Percentiles rank a stretch among this genome's conserved stretches.
These are phyloP conservation scores for Gigaspora rosea DNA, from an alignment of 192 early-diverging fungal species.

Conservation along the genomic window DNA sequence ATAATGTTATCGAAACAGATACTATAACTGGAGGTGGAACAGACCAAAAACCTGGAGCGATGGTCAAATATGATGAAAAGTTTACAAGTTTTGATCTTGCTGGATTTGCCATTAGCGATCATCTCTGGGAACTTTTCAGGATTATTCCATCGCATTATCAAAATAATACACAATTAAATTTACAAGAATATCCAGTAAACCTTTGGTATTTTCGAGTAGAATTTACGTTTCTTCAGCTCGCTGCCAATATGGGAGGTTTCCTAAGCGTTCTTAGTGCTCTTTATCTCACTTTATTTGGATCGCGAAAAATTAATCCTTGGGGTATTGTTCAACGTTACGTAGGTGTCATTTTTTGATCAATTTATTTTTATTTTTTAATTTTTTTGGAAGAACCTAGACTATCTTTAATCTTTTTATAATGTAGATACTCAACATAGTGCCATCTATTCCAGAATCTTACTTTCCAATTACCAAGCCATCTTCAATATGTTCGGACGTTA, in stretches of 20 bases:
- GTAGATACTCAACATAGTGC: background rate
- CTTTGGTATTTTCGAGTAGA: background rate
- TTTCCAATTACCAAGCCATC: too few species aligned
- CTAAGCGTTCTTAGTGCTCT: constrained; percentile 4
- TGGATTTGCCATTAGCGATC: constrained; percentile 25
- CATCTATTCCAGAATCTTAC: too few species aligned
- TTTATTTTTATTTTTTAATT: background rate
- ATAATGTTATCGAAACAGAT: background rate
- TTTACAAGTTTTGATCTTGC: constrained; percentile 8
- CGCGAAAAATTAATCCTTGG: constrained; percentile 20
- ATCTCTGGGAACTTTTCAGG: constrained; percentile 25
- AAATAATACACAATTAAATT: background rate
- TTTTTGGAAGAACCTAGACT: background rate
- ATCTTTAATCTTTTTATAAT: background rate
- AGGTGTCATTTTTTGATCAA: background rate
- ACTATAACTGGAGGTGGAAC: constrained; percentile 6
- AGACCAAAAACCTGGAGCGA: background rate
- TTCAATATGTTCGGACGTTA: too few species aligned
- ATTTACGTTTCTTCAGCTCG: constrained; percentile 17
- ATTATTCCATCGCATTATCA: constrained; percentile 20
- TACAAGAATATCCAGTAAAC: constrained; percentile 18
- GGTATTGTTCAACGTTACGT: constrained; percentile 27
- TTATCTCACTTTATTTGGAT: constrained; percentile 23
- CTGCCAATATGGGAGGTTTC: constrained; percentile 33
- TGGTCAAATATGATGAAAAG: constrained; percentile 1